Evolutionary conservation across 108 stramenopile genomes (phyloP).

Genomic region (Licmophora abbreviata): DNA sequence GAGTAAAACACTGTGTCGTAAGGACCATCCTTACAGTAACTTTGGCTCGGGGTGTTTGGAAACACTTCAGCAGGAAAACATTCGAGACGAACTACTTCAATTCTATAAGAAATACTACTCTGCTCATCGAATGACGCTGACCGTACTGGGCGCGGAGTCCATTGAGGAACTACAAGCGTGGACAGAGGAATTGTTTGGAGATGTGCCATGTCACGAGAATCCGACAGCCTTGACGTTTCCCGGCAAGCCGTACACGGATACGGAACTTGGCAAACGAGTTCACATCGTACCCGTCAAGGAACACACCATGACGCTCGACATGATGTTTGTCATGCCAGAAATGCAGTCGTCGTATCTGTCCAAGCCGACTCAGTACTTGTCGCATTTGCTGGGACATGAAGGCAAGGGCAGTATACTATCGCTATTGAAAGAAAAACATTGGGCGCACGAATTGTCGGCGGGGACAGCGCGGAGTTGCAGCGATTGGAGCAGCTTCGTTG

Average conservation of each 20-base stretch:
- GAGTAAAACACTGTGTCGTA: conserved; percentile 18
- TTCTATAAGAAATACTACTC: conserved; percentile 59
- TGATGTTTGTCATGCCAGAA: conserved; percentile 40
- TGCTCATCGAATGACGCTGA: conserved; percentile 56
- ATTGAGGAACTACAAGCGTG: conserved; percentile 44
- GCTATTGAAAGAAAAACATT: conserved; percentile 44
- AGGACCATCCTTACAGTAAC: conserved; percentile 46
- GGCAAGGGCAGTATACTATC: conserved; percentile 54
- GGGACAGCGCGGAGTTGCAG: conserved; percentile 20
- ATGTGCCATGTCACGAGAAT: conserved; percentile 15
- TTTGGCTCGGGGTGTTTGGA: conserved; percentile 79
- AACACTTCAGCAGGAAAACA: conserved; percentile 25
- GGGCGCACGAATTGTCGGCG: conserved; percentile 63
- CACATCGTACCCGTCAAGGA: conserved; percentile 36
- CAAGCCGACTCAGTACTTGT: conserved; percentile 50
- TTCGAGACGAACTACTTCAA: conserved; percentile 41
- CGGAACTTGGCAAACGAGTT: conserved; percentile 14
- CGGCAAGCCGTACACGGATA: conserved; percentile 4
- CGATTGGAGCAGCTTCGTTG: conserved; percentile 43
- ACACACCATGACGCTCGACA: conserved; percentile 13
- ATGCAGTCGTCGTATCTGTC: conserved; percentile 15
- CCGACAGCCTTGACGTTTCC: conserved; percentile 6
- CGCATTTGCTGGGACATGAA: conserved; percentile 80
- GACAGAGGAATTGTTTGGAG: conserved; percentile 43
- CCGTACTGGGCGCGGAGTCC: conserved; percentile 49